Percentiles rank a stretch among this genome's conserved stretches.
Evolutionary conservation across 306 rosid species (phyloP).

Genomic region (Lotus japonicus): DNA sequence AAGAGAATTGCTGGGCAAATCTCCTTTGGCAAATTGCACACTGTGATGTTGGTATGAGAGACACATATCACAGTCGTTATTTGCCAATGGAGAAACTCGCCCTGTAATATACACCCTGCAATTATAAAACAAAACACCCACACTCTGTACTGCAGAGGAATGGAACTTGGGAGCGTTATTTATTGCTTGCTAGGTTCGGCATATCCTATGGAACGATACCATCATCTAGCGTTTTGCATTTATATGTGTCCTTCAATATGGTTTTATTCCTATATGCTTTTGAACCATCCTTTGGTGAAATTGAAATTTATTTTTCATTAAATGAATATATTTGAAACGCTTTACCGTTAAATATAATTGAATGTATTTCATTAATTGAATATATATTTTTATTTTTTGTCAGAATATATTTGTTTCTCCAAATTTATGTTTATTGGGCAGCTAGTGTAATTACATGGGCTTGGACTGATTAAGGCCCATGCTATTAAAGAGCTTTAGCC

Average conservation of each 20-base stretch:
- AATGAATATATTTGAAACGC: neutral
- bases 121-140: too few species aligned
- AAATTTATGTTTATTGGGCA: too few species aligned
- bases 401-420: neutral
- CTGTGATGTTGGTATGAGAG: too few species aligned
- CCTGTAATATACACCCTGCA: too few species aligned
- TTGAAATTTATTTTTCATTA: neutral
- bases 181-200: slow-evolving; percentile 27
- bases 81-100: too few species aligned
- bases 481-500: too few species aligned
- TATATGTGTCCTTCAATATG: neutral
- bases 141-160: neutral
- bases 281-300: neutral
- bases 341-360: too few species aligned
- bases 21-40: too few species aligned
- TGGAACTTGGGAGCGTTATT: neutral
- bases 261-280: slow-evolving; percentile 31
- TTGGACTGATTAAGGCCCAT: too few species aligned
- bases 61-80: too few species aligned
- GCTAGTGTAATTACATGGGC: too few species aligned
- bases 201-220: slow-evolving; percentile 54
- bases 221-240: neutral
- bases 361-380: neutral
- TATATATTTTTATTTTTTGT: neutral
- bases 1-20: too few species aligned